A percentile compares a stretch with the other conserved stretches of the same genome.
Conservation (phyloP, 169 alveolate species). For the Plasmodium blacklocki region DNA sequence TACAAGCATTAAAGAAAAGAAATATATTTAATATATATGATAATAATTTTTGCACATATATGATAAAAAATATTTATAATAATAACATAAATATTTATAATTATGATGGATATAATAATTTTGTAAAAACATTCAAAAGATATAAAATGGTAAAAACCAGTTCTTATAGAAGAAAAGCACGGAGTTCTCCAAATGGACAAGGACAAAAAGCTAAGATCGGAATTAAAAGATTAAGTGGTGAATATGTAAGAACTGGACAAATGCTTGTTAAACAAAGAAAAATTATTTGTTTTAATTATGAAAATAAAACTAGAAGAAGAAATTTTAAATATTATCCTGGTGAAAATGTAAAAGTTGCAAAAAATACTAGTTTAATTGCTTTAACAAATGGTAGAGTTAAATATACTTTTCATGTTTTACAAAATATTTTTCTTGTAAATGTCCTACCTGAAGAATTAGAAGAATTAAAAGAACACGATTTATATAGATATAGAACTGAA, state of each 20-base stretch:
- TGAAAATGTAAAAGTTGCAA: slow-evolving; percentile 84
- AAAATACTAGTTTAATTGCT: slow-evolving; percentile 84
- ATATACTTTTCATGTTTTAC: slow-evolving; percentile 87
- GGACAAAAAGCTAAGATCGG: slow-evolving; percentile 90
- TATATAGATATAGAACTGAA: slow-evolving; percentile 92
- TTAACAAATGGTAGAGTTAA: slow-evolving; percentile 88
- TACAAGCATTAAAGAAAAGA: no score
- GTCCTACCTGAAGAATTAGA: slow-evolving; percentile 90
- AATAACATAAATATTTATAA: no score
- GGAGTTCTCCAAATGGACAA: slow-evolving; percentile 92
- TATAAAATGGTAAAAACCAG: slow-evolving; percentile 88
- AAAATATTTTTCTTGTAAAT: slow-evolving; percentile 86
- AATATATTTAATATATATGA: no score
- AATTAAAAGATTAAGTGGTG: slow-evolving; percentile 87
- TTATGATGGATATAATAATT: not conserved
- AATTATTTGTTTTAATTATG: slow-evolving; percentile 84
- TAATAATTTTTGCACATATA: no score
- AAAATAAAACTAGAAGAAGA: slow-evolving; percentile 80
- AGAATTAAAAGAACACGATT: slow-evolving; percentile 87
- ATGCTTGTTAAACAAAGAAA: slow-evolving; percentile 86
- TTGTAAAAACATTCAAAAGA: slow-evolving; percentile 76
- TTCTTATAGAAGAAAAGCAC: slow-evolving; percentile 88
- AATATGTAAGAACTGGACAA: slow-evolving; percentile 87
- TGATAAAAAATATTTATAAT: no score
- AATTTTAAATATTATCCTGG: slow-evolving; percentile 91